A percentile compares a stretch with the other conserved stretches of the same genome.
Conservation (phyloP, 306 rosid species). For the Lathyrus sativus region DNA sequence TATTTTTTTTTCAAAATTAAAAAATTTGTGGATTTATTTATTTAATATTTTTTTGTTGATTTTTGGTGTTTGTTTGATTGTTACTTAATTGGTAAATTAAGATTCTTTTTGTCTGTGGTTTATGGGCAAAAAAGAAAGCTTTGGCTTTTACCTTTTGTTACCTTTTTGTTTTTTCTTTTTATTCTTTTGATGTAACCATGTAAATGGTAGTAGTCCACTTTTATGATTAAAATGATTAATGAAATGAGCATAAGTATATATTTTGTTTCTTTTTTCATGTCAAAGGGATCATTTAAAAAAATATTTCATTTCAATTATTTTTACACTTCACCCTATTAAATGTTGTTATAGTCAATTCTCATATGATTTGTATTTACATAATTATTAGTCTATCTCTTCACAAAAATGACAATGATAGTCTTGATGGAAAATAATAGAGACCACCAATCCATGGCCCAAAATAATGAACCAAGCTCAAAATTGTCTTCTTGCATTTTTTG, state of each 20-base stretch:
- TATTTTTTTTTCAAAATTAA: background rate
- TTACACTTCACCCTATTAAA: no score
- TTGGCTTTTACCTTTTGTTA: conserved; percentile 27
- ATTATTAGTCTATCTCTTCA: no score
- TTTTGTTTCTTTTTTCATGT: background rate
- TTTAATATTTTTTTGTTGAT: background rate
- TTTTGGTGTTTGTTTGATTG: conserved; percentile 30
- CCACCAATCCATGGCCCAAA: no score
- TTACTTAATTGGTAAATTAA: conserved; percentile 28
- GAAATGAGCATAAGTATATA: background rate
- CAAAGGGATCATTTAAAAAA: background rate
- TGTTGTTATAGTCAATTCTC: no score
- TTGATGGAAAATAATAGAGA: no score
- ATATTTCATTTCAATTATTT: background rate
- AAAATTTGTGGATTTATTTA: conserved; percentile 11
- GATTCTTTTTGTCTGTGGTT: conserved; percentile 42
- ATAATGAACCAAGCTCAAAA: no score
- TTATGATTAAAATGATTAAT: conserved; percentile 9
- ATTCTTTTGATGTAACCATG: conserved; percentile 27
- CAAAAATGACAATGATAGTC: no score
- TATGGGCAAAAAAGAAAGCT: conserved; percentile 35
- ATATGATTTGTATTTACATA: no score
- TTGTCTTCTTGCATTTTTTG: no score
- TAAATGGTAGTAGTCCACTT: background rate
- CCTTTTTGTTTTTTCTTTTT: background rate